Evolutionary conservation across 805 yeast genomes (phyloP).

Genomic region (Yarrowia sp.): DNA sequence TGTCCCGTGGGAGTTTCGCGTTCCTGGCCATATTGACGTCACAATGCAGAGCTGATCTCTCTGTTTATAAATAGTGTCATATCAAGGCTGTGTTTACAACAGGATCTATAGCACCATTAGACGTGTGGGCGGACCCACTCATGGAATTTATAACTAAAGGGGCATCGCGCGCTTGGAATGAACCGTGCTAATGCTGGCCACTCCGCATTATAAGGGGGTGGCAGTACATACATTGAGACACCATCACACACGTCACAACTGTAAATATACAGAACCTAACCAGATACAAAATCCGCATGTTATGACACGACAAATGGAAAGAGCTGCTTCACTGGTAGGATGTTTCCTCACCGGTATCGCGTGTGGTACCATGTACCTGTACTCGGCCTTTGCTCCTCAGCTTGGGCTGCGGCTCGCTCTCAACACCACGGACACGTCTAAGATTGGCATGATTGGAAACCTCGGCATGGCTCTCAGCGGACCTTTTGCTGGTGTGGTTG

Average conservation of each 20-base stretch:
- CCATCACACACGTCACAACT: constrained; percentile 34
- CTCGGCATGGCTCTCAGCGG: constrained; percentile 70
- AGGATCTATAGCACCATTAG: no score
- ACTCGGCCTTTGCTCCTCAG: constrained; percentile 81
- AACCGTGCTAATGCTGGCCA: neutral
- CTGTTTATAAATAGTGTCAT: neutral
- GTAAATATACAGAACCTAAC: constrained; percentile 23
- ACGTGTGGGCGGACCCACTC: no score
- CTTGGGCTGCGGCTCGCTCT: constrained; percentile 64
- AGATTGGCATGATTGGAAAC: constrained; percentile 71
- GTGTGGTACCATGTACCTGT: constrained; percentile 78
- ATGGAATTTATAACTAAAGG: no score
- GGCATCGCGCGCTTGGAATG: neutral
- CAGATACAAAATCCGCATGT: constrained; percentile 35
- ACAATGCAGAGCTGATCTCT: constrained; percentile 6
- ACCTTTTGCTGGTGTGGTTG: constrained; percentile 69
- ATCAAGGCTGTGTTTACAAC: neutral
- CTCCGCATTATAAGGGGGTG: constrained; percentile 13
- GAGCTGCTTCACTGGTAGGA: constrained; percentile 37
- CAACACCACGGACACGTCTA: constrained; percentile 67
- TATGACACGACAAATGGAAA: constrained; percentile 37
- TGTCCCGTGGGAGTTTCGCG: constrained; percentile 18
- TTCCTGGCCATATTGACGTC: constrained; percentile 9
- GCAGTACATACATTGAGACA: constrained; percentile 3
- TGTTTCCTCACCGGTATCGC: constrained; percentile 54